Evolutionary conservation across 2,329 filamentous ascomycete species (phyloP).

Genomic region (Rhynchosporium agropyri): DNA sequence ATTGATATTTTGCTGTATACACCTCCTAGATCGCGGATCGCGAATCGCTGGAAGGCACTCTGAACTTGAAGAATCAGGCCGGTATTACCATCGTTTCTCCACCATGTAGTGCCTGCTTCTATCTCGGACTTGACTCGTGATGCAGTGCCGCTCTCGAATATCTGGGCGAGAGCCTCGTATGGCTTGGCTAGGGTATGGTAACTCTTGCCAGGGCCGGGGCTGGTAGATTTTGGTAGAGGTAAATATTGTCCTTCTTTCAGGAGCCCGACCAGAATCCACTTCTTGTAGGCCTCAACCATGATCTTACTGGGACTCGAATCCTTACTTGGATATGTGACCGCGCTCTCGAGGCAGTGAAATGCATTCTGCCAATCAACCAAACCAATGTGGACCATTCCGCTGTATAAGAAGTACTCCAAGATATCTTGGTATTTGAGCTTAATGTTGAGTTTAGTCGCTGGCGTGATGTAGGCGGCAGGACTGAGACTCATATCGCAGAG

Average conservation of each 20-base stretch:
- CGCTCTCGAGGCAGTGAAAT: conserved; percentile 61
- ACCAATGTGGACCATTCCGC: conserved; percentile 66
- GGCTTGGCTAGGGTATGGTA: conserved; percentile 64
- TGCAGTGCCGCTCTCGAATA: conserved; percentile 65
- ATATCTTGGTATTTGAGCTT: conserved; percentile 56
- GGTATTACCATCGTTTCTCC: conserved; percentile 72
- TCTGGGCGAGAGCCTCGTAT: conserved; percentile 70
- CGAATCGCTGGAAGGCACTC: conserved; percentile 72
- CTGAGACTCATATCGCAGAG: conserved; percentile 52
- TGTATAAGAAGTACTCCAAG: conserved; percentile 67
- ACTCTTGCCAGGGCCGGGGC: conserved; percentile 54
- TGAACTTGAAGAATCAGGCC: conserved; percentile 72
- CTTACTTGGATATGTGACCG: conserved; percentile 67
- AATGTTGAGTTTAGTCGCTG: conserved; percentile 58
- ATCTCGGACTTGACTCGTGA: conserved; percentile 65
- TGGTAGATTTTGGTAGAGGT: conserved; percentile 58
- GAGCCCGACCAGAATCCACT: conserved; percentile 80
- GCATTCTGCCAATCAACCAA: conserved; percentile 65
- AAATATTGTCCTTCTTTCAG: conserved; percentile 66
- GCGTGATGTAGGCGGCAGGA: conserved; percentile 61
- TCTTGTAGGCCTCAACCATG: conserved; percentile 89
- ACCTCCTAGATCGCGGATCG: conserved; percentile 71
- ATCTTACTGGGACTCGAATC: conserved; percentile 69
- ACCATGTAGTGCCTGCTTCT: conserved; percentile 59
- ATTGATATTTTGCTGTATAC: conserved; percentile 68